Base-by-base conservation (phyloP, 805 yeast species). In the Teunomyces gatunensis region DNA sequence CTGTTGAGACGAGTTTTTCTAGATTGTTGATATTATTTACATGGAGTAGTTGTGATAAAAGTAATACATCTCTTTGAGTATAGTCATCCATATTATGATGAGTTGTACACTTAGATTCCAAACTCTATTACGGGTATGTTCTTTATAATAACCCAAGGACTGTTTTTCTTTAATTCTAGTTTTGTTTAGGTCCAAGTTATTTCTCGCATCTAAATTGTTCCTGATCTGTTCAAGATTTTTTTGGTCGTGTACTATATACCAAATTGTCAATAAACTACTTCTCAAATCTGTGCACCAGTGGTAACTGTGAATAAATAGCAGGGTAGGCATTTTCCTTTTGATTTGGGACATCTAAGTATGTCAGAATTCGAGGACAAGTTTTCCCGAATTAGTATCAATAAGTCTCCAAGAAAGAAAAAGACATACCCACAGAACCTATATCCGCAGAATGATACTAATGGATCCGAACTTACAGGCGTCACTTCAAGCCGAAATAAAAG, bases 11-110 rank as follows among this genome's bases (percentile, higher is more conserved):
- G 17, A 54, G 39, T 41, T 45, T 48, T 4, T 54, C 58, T 1
- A 65, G 63, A n/a, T 60, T 58, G 17, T 64, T 56, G 17, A 69
- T 55, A 2, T 63, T 66, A 39, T 62, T 60, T 2, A 61, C 59
- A 45, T 73, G 75, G 5, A 73, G 59, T 6, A 73, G 55, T 54
- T 73, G 78, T 1, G 71, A 54, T 12, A 72, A 47, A 18, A 73
- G 61, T 23, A 73, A 64, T 9, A 69, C 55, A 48, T 71, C 75
- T 44, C 71, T 53, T 43, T 57, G 57, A 27, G 21, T 45, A 10
- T 50, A 49, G 25, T 28, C 36, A 15, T 37, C 40, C 17, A 43
- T 34, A 34, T 29, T 36, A 10, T 7, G 4, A 18, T 15, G n/a
- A 21, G 6, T 13, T 20, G 11, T 32, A 15, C 15, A n/a, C 42